Evolutionary conservation across 305 asterid genomes (phyloP).

Genomic region (Fraxinus xanthoxyloides): DNA sequence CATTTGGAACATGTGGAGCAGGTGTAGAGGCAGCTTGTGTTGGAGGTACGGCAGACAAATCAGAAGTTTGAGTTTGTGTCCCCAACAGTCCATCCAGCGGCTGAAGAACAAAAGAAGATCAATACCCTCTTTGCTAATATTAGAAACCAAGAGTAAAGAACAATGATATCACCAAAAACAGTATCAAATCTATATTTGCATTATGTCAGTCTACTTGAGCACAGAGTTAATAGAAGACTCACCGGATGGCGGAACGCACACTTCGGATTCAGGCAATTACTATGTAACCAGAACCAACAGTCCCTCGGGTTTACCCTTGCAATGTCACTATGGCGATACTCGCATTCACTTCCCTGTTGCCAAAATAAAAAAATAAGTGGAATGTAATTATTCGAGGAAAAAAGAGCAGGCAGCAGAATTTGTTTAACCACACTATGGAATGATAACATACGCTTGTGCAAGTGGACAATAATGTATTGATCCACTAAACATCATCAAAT

Average conservation of each 20-base stretch:
- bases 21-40: constrained; percentile 40
- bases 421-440: constrained; percentile 16
- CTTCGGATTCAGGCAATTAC: constrained; percentile 82
- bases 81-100: constrained; percentile 81
- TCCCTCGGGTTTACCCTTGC: constrained; percentile 89
- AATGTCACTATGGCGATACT: constrained; percentile 83
- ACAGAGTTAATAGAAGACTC: constrained; percentile 30
- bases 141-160: background rate
- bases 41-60: constrained; percentile 43
- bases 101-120: constrained; percentile 35
- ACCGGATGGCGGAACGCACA: constrained; percentile 89
- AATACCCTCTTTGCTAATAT: background rate
- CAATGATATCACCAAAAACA: background rate
- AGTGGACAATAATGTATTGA: background rate
- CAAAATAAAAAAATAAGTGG: constrained; percentile 10
- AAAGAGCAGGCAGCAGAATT: constrained; percentile 4
- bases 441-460: constrained; percentile 3
- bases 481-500: constrained; percentile 3
- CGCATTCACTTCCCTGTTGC: constrained; percentile 81
- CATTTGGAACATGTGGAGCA: constrained; percentile 34
- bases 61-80: constrained; percentile 45
- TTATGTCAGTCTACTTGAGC: constrained; percentile 1
- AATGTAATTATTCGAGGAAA: constrained; percentile 7
- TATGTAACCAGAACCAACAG: constrained; percentile 75
- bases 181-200: background rate